Base-by-base conservation (phyloP, 2,329 filamentous ascomycete species). In the Alternaria postmessia region DNA sequence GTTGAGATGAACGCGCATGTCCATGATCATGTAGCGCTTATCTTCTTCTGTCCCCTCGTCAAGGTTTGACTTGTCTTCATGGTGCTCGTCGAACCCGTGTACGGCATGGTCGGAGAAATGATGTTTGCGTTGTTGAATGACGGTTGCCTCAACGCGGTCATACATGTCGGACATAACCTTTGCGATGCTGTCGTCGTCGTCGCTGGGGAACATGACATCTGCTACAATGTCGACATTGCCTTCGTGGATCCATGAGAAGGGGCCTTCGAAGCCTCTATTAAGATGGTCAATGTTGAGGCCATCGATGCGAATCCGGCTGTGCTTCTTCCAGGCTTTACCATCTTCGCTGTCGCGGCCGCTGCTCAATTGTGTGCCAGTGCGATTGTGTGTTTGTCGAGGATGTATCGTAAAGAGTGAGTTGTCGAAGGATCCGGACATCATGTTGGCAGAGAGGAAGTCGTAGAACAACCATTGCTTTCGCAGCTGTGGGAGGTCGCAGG, bases 141-240 rank as follows among this genome's bases (percentile, higher is more conserved):
- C 93, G 0, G 93, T 93, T 43, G 95, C 93, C 80, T 99, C 95
- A 74, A 99, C 87, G 62, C 93, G 91, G 77, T 98, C 94, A 79
- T 98, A 98, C 72, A 99, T 94, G 75, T 97, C 94, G n/a, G 91
- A 90, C 86, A 99, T 91, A 46, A 97, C 93, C 77, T 97, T 97
- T 24, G 90, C 91, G 57, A 99, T 89, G 64, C 94, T 92, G 63
- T 94, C 93, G 60, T 96, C 92, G 41, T 88, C 88, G 55, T 98
- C 95, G 32, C 89, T 88, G 0, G 95, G 95, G 63, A 99, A 92
- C 88, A 97, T 94, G 66, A 99, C 89, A 72, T 99, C 95, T 7
- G 95, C 91, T 14, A 98, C 89, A 63, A 99, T 97, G 75, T 99
- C 95, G 41, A 99, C 93, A 64, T 95, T 96, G 34, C 95, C 95